Percentiles rank a stretch among this genome's conserved stretches.
These are phyloP conservation scores for Oryza australiensis DNA, from an alignment of 176 grass and related monocot genomes.

Conservation along the genomic window DNA sequence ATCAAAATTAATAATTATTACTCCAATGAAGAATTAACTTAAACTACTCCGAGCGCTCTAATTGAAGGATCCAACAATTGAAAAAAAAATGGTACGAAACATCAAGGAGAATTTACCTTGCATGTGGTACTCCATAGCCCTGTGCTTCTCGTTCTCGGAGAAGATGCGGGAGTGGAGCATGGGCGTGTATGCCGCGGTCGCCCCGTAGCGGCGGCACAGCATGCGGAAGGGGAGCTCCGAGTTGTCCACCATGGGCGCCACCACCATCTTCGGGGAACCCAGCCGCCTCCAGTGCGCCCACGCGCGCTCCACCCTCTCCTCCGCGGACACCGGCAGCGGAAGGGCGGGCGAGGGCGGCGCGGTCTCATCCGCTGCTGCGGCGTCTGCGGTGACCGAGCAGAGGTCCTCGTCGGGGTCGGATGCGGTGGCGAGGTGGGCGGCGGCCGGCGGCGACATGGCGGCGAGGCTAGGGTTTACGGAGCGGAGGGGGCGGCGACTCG, in stretches of 20 bases:
- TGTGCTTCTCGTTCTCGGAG: constrained; percentile 95
- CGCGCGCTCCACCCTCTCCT: constrained; percentile 61
- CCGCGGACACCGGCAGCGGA: constrained; percentile 40
- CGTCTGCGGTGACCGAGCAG: too few species aligned
- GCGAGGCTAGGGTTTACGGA: constrained; percentile 57
- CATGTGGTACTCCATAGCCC: constrained; percentile 92
- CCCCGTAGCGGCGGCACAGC: constrained; percentile 91
- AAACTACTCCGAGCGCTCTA: not conserved
- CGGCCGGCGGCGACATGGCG: constrained; percentile 58
- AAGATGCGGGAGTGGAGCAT: constrained; percentile 99
- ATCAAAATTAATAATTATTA: not conserved
- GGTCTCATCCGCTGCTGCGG: too few species aligned
- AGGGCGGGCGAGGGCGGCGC: not conserved
- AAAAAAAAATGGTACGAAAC: not conserved
- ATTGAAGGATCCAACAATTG: constrained; percentile 18
- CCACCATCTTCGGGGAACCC: constrained; percentile 63
- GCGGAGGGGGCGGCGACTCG: constrained; percentile 38
- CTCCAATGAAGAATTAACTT: not conserved
- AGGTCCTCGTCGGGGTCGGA: constrained; percentile 48
- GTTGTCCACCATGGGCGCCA: constrained; percentile 98
- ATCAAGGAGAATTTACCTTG: constrained; percentile 41
- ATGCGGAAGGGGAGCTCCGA: constrained; percentile 94
- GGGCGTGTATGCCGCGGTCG: constrained; percentile 83
- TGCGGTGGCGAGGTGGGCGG: constrained; percentile 34
- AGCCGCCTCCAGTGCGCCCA: constrained; percentile 90